Percentiles rank a stretch among this genome's conserved stretches.
These are phyloP conservation scores for Ailanthus altissimus DNA, from an alignment of 345 rosid genomes.

Conservation along the genomic window DNA sequence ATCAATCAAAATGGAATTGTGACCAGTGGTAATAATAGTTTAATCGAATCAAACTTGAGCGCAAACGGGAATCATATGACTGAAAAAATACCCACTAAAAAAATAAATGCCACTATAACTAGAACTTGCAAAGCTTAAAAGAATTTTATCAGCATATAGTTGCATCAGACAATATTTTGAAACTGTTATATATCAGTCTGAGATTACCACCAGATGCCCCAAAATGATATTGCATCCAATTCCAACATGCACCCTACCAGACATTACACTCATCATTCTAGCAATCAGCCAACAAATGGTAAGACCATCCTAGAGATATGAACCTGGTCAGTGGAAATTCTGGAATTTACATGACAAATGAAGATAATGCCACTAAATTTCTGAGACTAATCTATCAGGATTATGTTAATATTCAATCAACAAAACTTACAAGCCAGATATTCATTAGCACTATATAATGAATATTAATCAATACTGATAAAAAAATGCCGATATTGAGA, in stretches of 20 bases:
- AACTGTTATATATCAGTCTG: neutral
- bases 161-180: neutral
- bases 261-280: neutral
- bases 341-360: neutral
- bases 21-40: neutral
- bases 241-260: neutral
- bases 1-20: slow-evolving; percentile 15
- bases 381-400: neutral
- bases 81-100: neutral
- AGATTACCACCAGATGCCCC: slow-evolving; percentile 1
- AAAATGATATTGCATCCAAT: neutral
- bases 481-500: neutral
- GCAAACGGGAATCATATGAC: neutral
- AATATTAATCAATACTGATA: neutral
- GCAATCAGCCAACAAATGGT: neutral
- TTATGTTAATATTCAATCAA: neutral
- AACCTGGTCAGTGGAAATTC: neutral
- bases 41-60: neutral
- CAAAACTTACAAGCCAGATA: neutral
- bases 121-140: neutral
- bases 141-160: neutral
- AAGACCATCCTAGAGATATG: neutral
- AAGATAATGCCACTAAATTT: neutral
- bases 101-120: neutral
- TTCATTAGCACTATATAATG: neutral